Evolutionary conservation across 257 asterid genomes (phyloP).

Genomic region (Solanum bulbocastanum): DNA sequence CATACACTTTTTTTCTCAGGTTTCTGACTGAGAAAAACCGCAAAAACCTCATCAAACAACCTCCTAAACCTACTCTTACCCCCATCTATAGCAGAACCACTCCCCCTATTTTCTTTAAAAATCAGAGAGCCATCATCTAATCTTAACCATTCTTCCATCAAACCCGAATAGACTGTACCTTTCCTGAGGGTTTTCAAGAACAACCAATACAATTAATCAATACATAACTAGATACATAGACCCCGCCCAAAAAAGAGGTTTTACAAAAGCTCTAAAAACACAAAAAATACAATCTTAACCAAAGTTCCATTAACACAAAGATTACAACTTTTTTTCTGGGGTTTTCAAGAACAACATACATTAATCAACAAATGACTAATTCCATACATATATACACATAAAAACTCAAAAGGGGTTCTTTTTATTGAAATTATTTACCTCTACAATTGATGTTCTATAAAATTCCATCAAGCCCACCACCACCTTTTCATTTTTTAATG

Average conservation of each 20-base stretch:
- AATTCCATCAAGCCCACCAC: neutral
- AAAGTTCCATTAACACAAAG: slow-evolving; percentile 33
- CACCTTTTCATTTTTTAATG: neutral
- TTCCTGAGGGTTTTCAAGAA: neutral
- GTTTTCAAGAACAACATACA: neutral
- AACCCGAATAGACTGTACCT: neutral
- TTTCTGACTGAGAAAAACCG: slow-evolving; percentile 27
- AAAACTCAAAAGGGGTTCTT: neutral
- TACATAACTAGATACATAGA: neutral
- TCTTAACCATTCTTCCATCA: slow-evolving; percentile 40
- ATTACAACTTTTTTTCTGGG: neutral
- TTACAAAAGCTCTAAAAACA: neutral
- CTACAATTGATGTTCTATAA: neutral
- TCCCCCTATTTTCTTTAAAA: slow-evolving; percentile 2
- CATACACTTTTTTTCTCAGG: slow-evolving; percentile 17
- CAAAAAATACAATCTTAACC: neutral
- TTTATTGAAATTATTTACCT: neutral
- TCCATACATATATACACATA: neutral
- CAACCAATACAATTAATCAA: neutral
- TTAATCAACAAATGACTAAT: neutral
- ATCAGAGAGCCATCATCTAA: slow-evolving; percentile 16
- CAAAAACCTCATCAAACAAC: slow-evolving; percentile 47
- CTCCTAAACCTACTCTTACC: slow-evolving; percentile 39
- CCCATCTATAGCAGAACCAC: slow-evolving; percentile 29
- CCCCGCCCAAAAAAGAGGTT: too few relatives aligned